Evolutionary conservation across 768 basidiomycete species (phyloP), one percentile per base, ranked within the genome.

Genomic region (Calocera viscosa): DNA sequence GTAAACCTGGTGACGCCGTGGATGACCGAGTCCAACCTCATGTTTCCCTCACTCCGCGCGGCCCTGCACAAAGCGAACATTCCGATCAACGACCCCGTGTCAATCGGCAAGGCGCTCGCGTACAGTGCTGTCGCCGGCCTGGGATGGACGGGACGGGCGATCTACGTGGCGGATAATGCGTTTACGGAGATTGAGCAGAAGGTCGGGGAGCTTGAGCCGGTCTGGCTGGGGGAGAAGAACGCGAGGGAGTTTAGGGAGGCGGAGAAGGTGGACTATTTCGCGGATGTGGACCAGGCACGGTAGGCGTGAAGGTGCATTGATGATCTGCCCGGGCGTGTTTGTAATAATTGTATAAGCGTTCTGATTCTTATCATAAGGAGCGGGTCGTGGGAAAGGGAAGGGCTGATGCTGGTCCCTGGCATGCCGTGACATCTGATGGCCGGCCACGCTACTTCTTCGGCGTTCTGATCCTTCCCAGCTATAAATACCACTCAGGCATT

Each of bases 221-320:
- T 11, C 26, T 60, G 53, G 53, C 30, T 60, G 26, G 53, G 53
- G 2, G 53, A 60, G 53, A 60, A 60, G 53, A 60, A 60, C 30
- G 53, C 53, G 26, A 60, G 53, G 53, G 53, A 60, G 53, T 60
- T 60, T 32, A 60, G 53, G 53, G 53, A 60, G 53, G 53, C 53
- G 53, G 53, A 60, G 53, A 60, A 60, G 53, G 53, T 60, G 2
- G 53, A 60, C 22, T 60, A 60, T 60, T 60, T 60, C 19, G 53
- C 14, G 11, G 53, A 30, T 26, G 43, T 19, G 16, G 53, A 60
- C 30, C 53, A 60, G 49, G 11, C 49, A 8, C 49, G 22, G 49
- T n/a, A 8, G 49, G 24, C 11, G 14, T n/a, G n/a, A n/a, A n/a
- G n/a, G n/a, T n/a, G n/a, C n/a, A n/a, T n/a, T n/a, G n/a, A n/a